Percentiles rank a stretch among this genome's conserved stretches.
Conservation (phyloP, 495 filamentous ascomycete species). For the Trichoderma asperelloides region DNA sequence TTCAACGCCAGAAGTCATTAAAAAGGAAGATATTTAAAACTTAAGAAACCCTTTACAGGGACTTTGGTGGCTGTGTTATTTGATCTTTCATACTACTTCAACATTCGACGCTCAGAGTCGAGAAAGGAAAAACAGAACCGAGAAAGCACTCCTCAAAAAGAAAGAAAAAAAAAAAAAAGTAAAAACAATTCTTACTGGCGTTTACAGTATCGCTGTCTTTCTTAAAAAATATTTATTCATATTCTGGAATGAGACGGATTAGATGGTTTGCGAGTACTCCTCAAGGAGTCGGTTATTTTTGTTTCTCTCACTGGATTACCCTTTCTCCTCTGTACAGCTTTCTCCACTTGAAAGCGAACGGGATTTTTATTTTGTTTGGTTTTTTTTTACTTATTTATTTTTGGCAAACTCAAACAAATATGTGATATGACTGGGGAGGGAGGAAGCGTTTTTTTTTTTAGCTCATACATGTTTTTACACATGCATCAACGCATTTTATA, state of each 20-base stretch:
- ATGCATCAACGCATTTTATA: neutral
- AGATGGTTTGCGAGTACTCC: constrained; percentile 2
- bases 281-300: neutral
- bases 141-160: neutral
- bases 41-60: neutral
- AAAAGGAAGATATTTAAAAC: neutral
- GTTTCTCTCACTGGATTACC: neutral
- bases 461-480: neutral
- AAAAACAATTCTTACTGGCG: neutral
- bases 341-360: neutral
- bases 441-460: neutral
- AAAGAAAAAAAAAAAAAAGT: neutral
- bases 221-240: neutral
- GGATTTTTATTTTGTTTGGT: neutral
- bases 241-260: constrained; percentile 4
- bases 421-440: neutral
- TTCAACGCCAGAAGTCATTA: neutral
- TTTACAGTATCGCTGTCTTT: neutral
- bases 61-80: neutral
- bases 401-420: neutral
- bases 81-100: neutral
- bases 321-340: neutral
- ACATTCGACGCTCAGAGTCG: neutral
- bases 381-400: too few relatives aligned
- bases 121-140: neutral